Evolutionary conservation across 192 early-diverging fungal genomes (phyloP), one percentile per base, ranked within the genome.

Genomic region (Linnemannia exigua): DNA sequence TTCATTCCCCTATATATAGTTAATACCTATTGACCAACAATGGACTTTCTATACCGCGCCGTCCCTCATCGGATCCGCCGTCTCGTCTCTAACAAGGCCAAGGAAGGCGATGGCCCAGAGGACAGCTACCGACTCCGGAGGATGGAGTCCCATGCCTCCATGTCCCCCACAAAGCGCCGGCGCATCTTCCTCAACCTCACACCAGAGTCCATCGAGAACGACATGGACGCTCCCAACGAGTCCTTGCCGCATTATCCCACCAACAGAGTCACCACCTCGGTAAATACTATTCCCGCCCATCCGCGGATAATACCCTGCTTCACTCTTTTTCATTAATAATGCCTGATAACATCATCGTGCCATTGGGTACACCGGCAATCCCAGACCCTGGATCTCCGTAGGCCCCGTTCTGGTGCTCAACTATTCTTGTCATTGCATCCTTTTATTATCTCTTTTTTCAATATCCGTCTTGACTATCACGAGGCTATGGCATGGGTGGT

Each of bases 211-310:
- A 73, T 86, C 58, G 84, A 79, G 48, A 79, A 61, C 46, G 84
- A 86, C 67, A 74, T 80, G 15, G 84, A 79, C 75, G 84, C 84
- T 17, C 79, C 84, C 35, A 69, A 86, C 41, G 84, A 74, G 35
- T 46, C 70, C 15, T 33, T 86, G 63, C 84, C 84, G 17, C 76
- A 74, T 28, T 86, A 86, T 46, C 84, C 84, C 31, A 67, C 84
- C 46, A 86, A 86, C 79, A 79, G 77, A 51, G 70, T 86, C 75
- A 86, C 78, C 33, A 86, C 84, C 70, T 86, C 84, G 84, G 84
- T 86, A 86, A 86, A 79, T 74, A 79, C 69, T 79, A 78, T 71
- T 74, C 37, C 82, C 72, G 72, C 25, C 72, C 66, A 17, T 19
- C 71, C 48, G 41, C 33, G 41, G 48, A 69, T 68, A 35, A 22